Evolutionary conservation across 148 eudicot genomes (phyloP).

Genomic region (Chenopodium formosanum): DNA sequence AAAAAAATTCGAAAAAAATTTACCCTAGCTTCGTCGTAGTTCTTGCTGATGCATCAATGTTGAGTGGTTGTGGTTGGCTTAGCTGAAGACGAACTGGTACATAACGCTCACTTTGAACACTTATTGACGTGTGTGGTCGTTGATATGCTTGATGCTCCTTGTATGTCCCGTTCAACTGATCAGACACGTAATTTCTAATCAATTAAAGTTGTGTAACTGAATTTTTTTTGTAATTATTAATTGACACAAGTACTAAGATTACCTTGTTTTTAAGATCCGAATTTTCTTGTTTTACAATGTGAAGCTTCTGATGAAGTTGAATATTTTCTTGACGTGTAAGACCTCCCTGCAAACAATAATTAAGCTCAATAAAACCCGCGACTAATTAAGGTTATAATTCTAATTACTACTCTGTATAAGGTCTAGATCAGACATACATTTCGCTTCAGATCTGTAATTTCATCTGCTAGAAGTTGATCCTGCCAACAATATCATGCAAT

Average conservation of each 20-base stretch:
- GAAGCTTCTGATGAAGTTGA: slow-evolving; percentile 51
- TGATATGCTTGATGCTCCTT: slow-evolving; percentile 23
- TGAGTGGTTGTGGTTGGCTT: slow-evolving; percentile 38
- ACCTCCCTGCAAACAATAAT: slow-evolving; percentile 40
- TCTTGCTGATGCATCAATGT: slow-evolving; percentile 24
- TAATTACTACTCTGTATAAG: background rate
- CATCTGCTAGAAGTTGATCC: slow-evolving; percentile 48
- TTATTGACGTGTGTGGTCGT: slow-evolving; percentile 25
- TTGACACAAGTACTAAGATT: background rate
- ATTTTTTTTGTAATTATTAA: background rate
- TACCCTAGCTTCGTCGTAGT: slow-evolving; percentile 35
- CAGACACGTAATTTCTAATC: too few species aligned
- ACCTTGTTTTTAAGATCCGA: slow-evolving; percentile 55
- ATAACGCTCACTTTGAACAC: slow-evolving; percentile 15
- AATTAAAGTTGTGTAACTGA: background rate
- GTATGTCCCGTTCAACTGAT: background rate
- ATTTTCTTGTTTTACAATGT: slow-evolving; percentile 42
- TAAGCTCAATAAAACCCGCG: background rate
- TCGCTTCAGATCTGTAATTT: slow-evolving; percentile 48
- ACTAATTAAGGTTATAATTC: background rate
- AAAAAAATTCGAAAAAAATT: background rate
- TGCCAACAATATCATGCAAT: slow-evolving; percentile 23
- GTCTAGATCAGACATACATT: slow-evolving; percentile 32
- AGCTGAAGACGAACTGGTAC: slow-evolving; percentile 48
- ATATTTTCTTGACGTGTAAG: slow-evolving; percentile 52